Evolutionary conservation across 345 rosid species (phyloP), one percentile per base, ranked within the genome.

Genomic region (Moringa oleifera): DNA sequence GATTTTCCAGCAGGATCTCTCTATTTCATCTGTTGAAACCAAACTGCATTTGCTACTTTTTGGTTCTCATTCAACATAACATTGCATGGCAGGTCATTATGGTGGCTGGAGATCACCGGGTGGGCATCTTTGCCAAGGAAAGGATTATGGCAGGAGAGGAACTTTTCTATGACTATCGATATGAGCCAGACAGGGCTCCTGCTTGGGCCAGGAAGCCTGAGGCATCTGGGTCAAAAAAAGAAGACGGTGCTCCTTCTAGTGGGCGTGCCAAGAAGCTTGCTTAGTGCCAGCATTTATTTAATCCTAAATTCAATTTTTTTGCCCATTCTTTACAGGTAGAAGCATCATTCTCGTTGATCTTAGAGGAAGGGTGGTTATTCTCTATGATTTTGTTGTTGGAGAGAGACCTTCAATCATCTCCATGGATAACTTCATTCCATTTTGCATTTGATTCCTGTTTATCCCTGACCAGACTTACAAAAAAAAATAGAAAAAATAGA

Each of bases 231-330:
- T 83, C 93, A 0, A 90, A 86, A 54, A 90, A 82, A 71, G 97
- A 94, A 52, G 97, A 90, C 1, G 86, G 80, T 18, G 75, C 80
- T 68, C 91, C 94, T 65, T 75, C 92, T 28, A 81, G 74, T 60
- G 96, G 99, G 55, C 92, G 97, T 28, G 94, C 99, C 2, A 94
- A 88, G 87, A 94, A 94, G 77, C 89, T 94, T 68, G 99, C 99
- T 52, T 93, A 77, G 77, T 41, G 51, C 58, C 49, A 59, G 62
- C 65, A 53, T 25, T 55, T 67, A 33, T 71, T 52, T 57, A 46
- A 57, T 11, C 49, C 33, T 56, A 68, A 53, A 47, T 36, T 67
- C 61, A 25, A n/a, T 56, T 53, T n/a, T 52, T 58, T 55, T 71
- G 5, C 37, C 11, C 37, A 71, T 80, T 74, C 77, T 77, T 79